Evolutionary conservation across 1,284 basidiomycete species (phyloP), one percentile per base, ranked within the genome.

Genomic region (Leccinum colubrinum): DNA sequence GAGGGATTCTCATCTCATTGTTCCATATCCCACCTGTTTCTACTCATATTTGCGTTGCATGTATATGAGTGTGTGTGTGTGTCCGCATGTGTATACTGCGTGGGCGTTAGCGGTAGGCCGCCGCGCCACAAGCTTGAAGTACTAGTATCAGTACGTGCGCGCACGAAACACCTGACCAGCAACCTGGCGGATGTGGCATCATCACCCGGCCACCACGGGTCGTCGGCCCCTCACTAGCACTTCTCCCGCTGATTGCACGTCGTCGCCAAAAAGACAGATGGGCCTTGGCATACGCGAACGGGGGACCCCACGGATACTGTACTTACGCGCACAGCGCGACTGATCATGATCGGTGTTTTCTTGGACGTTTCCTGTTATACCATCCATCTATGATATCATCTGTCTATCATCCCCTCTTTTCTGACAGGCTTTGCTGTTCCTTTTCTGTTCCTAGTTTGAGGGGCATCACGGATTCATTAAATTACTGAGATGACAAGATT

Each of bases 401-500:
- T 53, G 9, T 53, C 35, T 15, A 22, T 22, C 35, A 55, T 25
- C 6, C 22, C 20, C 12, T 2, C 59, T 50, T 25, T 25, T 43
- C 14, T 37, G 39, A 46, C 33, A 25, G 12, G 20, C 11, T 15
- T 35, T 17, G 6, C 30, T 35, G 12, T 54, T 54, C 11, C 27
- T 17, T 27, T 25, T 12, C 27, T 17, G 30, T 54, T 54, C 39
- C 53, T 51, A 64, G 35, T 52, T 52, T 52, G 25, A 8, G 27
- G 25, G 30, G n/a, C 48, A 46, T 43, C 30, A 59, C 63, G 54
- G 14, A 70, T 52, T 27, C 25, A 52, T 52, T 52, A 48, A 8
- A 52, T 60, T 70, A 59, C 64, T 65, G 15, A 6, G 14, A 56
- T 50, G 22, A 33, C 54, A 53, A 22, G 35, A 51, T 46, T 55